Evolutionary conservation across 2,329 filamentous ascomycete species (phyloP), one percentile per base, ranked within the genome.

Genomic region (Drechslerella coelobrocha): DNA sequence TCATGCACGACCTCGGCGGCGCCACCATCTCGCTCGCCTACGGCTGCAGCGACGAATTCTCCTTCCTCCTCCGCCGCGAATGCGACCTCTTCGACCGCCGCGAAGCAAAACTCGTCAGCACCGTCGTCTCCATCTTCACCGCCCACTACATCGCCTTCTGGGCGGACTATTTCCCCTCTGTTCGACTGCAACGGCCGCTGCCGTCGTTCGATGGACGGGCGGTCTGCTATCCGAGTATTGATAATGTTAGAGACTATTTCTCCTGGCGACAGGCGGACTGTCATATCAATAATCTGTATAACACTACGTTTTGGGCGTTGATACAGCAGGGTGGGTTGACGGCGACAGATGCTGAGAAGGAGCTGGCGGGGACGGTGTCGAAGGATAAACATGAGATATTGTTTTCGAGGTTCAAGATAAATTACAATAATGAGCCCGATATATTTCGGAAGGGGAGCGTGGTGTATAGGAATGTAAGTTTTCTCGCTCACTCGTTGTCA

Each of bases 261-360:
- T 92, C 90, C 78, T 99, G 94, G 94, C 85, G 94, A 75, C 94
- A 99, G 79, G 10, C 34, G 51, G 9, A 68, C 93, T 90, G 90
- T 74, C 94, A 99, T 78, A 96, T 99, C 76, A 99, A 99, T 79
- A 99, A 99, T 77, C 84, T 99, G 2, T 99, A 97, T 80, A 99
- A 99, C 78, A 99, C 94, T 0, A 91, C 91, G 0, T 97, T 97
- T 78, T 99, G 94, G 94, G 83, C 88, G 0, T 82, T 99, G 76
- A 89, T 97, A 21, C 86, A 91, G 73, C 82, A 86, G 51, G 92
- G 90, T 1, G 89, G 88, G 0, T 84, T 94, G 81, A 87, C 85
- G 56, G 85, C 86, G 27, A 88, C 87, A 54, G 89, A 91, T 66
- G 94, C 94, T 0, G 93, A 97, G 78, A 85, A 89, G 76, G 85